Conservation (phyloP, 345 rosid genomes). For the Cardamine chenopodiifolia region DNA sequence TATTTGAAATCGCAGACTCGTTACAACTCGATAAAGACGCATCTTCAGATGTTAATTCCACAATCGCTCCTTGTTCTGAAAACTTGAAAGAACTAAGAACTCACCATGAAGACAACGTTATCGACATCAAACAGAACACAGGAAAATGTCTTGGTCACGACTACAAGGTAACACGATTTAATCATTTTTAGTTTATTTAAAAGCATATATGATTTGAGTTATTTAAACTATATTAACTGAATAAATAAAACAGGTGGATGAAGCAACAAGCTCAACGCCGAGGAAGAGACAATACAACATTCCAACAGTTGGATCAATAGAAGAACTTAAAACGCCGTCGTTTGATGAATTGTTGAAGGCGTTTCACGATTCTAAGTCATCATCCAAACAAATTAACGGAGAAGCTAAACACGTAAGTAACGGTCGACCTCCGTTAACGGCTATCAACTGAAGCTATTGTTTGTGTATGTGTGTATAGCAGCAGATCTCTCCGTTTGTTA, state of each 20-base stretch:
- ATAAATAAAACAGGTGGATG: slow-evolving; percentile 66
- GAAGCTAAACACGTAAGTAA: slow-evolving; percentile 61
- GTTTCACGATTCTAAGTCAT: slow-evolving; percentile 71
- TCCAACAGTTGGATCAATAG: slow-evolving; percentile 72
- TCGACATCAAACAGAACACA: slow-evolving; percentile 73
- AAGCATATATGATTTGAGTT: too few relatives aligned
- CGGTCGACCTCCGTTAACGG: slow-evolving; percentile 44
- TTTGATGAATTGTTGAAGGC: slow-evolving; percentile 76
- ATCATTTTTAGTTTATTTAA: background rate
- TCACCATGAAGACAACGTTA: slow-evolving; percentile 72
- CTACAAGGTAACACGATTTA: slow-evolving; percentile 56
- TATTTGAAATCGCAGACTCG: slow-evolving; percentile 56
- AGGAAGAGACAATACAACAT: slow-evolving; percentile 75
- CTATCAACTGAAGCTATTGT: slow-evolving; percentile 34
- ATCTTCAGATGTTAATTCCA: slow-evolving; percentile 67
- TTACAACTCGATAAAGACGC: slow-evolving; percentile 87
- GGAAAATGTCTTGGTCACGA: slow-evolving; percentile 84
- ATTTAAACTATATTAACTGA: too few relatives aligned
- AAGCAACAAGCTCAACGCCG: slow-evolving; percentile 91
- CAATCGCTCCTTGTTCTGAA: slow-evolving; percentile 70
- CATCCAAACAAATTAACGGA: slow-evolving; percentile 66
- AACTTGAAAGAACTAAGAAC: slow-evolving; percentile 76
- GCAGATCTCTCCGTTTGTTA: background rate
- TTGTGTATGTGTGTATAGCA: slow-evolving; percentile 26
- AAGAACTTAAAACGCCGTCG: slow-evolving; percentile 89